phyloP scores from a whole-genome alignment of 1,139 yeast genomes.

The Pichia sp. region DNA sequence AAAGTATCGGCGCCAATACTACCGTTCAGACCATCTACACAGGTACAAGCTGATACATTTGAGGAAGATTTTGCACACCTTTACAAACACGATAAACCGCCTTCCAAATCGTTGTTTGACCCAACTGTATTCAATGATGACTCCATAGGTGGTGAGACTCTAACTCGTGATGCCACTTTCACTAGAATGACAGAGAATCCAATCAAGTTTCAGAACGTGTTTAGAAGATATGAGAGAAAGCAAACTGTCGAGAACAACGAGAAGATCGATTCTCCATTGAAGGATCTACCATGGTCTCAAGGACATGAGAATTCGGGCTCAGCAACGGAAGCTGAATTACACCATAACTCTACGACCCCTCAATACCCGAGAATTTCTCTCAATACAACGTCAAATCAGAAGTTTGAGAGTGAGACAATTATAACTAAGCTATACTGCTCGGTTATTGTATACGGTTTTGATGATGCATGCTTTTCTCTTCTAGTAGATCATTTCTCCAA shows the following conservation, averaged over 20 bases:
- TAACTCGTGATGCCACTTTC: slow-evolving; percentile 19
- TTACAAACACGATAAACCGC: slow-evolving; percentile 43
- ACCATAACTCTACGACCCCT: background rate
- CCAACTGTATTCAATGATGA: slow-evolving; percentile 36
- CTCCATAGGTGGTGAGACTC: slow-evolving; percentile 22
- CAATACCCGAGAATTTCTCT: background rate
- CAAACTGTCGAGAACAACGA: background rate
- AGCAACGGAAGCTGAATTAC: background rate
- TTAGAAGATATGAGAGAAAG: slow-evolving; percentile 28
- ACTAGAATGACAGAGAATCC: slow-evolving; percentile 35
- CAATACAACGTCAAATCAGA: background rate
- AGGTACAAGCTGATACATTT: slow-evolving; percentile 16
- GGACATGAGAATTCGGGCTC: background rate
- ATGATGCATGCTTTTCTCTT: slow-evolving; percentile 61
- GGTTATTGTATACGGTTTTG: slow-evolving; percentile 83
- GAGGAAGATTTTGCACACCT: slow-evolving; percentile 22
- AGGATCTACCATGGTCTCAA: slow-evolving; percentile 8
- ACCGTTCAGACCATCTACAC: slow-evolving; percentile 22
- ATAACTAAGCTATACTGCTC: slow-evolving; percentile 50
- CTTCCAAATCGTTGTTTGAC: slow-evolving; percentile 52
- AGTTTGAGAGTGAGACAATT: too few species aligned
- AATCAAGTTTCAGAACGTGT: slow-evolving; percentile 37
- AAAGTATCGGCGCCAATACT: slow-evolving; percentile 18
- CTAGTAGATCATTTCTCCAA: slow-evolving; percentile 71
- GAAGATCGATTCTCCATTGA: background rate